Evolutionary conservation across 139 green algal genomes (phyloP).

Genomic region (Cymbomonas tetramitiformis): DNA sequence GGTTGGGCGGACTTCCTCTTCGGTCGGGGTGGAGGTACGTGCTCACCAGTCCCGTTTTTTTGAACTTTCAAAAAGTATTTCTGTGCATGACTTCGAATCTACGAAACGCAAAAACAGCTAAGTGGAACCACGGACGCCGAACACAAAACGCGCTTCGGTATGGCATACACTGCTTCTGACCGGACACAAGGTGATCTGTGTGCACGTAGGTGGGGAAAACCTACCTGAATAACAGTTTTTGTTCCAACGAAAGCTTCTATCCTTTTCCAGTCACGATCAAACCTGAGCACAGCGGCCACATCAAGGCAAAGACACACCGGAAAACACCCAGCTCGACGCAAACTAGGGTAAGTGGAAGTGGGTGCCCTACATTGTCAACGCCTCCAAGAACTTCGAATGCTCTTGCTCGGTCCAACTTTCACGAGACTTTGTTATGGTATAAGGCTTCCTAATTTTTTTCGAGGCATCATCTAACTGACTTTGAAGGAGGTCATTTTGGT

Average conservation of each 20-base stretch:
- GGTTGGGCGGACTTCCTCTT: constrained; percentile 39
- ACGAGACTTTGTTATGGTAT: constrained; percentile 49
- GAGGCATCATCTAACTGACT: too few relatives aligned
- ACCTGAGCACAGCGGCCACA: constrained; percentile 10
- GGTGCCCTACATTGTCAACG: constrained; percentile 32
- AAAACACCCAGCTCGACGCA: not conserved
- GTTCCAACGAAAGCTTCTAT: constrained; percentile 34
- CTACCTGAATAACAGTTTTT: constrained; percentile 40
- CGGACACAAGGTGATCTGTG: not conserved
- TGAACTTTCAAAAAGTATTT: constrained; percentile 55
- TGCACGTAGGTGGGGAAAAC: not conserved
- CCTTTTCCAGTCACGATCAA: constrained; percentile 40
- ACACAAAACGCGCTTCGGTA: too few relatives aligned
- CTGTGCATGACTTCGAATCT: constrained; percentile 49
- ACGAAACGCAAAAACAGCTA: not conserved
- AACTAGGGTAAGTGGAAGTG: not conserved
- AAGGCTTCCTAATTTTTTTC: too few relatives aligned
- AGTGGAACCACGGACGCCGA: not conserved
- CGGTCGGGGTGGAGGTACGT: constrained; percentile 39
- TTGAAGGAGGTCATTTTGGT: too few relatives aligned
- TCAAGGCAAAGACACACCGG: not conserved
- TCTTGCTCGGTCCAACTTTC: constrained; percentile 57
- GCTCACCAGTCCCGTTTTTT: constrained; percentile 36
- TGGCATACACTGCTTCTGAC: not conserved
- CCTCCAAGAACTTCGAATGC: constrained; percentile 49